Evolutionary conservation across 139 green algal species (phyloP).

Genomic region (Picochlorum sp.): DNA sequence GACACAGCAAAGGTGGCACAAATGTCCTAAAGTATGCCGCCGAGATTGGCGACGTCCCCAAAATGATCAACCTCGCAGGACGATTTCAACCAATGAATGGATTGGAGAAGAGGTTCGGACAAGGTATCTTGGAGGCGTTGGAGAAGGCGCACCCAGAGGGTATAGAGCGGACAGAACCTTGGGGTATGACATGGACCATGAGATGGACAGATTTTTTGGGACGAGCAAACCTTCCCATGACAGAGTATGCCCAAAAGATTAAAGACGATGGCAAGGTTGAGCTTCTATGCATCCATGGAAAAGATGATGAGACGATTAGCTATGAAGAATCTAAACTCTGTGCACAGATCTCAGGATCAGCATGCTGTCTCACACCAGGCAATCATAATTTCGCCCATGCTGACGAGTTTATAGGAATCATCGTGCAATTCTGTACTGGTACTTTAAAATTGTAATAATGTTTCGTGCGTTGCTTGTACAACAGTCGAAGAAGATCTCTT

Average conservation of each 20-base stretch:
- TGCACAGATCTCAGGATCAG: conserved; percentile 6
- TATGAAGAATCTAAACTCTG: conserved; percentile 7
- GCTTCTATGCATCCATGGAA: conserved; percentile 9
- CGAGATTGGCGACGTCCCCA: conserved; percentile 10
- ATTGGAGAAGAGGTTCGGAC: conserved; percentile 22
- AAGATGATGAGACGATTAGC: conserved; percentile 12
- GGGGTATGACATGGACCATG: conserved; percentile 27
- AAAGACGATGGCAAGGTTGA: conserved; percentile 1
- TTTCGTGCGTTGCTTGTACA: not conserved
- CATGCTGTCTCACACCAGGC: conserved; percentile 23
- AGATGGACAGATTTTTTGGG: conserved; percentile 6
- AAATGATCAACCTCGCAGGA: conserved; percentile 23
- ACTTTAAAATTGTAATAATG: not conserved
- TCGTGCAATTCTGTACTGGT: conserved; percentile 16
- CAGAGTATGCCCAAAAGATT: not conserved
- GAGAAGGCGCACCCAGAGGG: conserved; percentile 2
- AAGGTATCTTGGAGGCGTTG: conserved; percentile 27
- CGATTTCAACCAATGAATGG: conserved; percentile 17
- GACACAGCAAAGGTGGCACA: conserved; percentile 23
- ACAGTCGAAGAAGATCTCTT: no score
- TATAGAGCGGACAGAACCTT: conserved; percentile 16
- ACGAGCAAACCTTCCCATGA: not conserved
- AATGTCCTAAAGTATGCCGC: conserved; percentile 24
- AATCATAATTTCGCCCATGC: conserved; percentile 32
- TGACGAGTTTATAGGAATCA: conserved; percentile 14